phyloP scores from a whole-genome alignment of 306 rosid genomes.

The Dalbergia oliveri region DNA sequence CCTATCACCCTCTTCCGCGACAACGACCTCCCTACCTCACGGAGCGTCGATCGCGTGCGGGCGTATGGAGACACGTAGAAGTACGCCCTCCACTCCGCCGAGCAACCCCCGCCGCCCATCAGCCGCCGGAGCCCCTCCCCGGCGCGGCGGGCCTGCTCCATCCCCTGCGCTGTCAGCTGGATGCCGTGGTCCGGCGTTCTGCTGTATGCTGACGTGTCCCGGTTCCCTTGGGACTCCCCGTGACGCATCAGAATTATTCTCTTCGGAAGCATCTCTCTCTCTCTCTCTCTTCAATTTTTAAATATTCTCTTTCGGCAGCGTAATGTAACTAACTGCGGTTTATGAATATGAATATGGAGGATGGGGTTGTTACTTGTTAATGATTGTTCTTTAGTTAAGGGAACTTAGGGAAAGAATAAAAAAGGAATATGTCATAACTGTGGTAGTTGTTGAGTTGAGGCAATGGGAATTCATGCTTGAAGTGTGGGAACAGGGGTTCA shows the following conservation, averaged over 20 bases:
- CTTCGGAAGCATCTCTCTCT: constrained; percentile 58
- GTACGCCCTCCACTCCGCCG: constrained; percentile 75
- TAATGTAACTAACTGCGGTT: no score
- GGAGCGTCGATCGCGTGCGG: constrained; percentile 83
- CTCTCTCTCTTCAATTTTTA: not conserved
- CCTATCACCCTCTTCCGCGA: constrained; percentile 76
- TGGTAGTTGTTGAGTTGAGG: not conserved
- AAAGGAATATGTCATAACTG: no score
- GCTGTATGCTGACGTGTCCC: constrained; percentile 74
- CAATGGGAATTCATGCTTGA: not conserved
- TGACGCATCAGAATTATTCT: constrained; percentile 90
- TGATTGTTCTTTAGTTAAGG: no score
- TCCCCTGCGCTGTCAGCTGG: constrained; percentile 66
- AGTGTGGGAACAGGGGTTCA: not conserved
- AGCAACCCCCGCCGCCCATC: constrained; percentile 48
- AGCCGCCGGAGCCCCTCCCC: constrained; percentile 54
- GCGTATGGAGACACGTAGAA: constrained; percentile 91
- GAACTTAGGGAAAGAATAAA: no score
- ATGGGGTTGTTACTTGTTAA: no score
- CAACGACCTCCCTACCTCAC: constrained; percentile 75
- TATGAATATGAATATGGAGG: no score
- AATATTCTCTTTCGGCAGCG: no score
- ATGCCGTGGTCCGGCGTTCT: constrained; percentile 80
- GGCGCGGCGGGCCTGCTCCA: constrained; percentile 67
- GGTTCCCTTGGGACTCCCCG: constrained; percentile 89